Base-by-base conservation (phyloP, 768 basidiomycete genomes). In the Ramaria rubella region DNA sequence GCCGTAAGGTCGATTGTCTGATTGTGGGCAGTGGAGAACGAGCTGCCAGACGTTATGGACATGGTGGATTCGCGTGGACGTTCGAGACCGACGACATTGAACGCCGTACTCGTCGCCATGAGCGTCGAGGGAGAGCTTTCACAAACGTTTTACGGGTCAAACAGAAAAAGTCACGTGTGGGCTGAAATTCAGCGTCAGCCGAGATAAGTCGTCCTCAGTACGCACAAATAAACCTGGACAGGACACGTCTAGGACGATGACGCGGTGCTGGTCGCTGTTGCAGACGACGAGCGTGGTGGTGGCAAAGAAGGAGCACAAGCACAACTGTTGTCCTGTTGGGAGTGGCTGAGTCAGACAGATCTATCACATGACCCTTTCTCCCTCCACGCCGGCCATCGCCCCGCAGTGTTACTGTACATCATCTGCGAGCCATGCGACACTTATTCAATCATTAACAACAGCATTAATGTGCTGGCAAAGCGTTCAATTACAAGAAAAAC, bases 1-100 rank as follows among this genome's bases (percentile, higher is more conserved):
- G 74, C 72, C 24, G 85, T 87, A 59, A 88, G 76, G 74, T 87
- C 86, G 67, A 88, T 88, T 62, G 77, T 80, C 62, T 79, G 74
- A 14, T 77, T 72, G 60, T 75, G 74, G 58, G 73, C 69, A 21
- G 70, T 67, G 8, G 71, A 72, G 57, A 56, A 56, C 31, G 55
- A 33, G 5, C 33, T 34, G 26, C 33, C 36, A 11, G 44, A 21
- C 4, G 19, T 19, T 19, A 36, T 65, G 19, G 56, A 53, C 33
- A 59, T 64, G 21, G 31, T 61, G 11, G 60, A 60, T 15, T 45
- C 43, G 24, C 45, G n/a, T 14, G 27, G 21, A 27, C 27, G 43
- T 21, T 48, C 36, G 9, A 56, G 44, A 24, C 34, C 55, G 17
- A 56, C 46, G 27, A 33, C 26, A 27, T 49, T 49, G 21, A 46